Percentiles rank a stretch among this genome's conserved stretches.
These are phyloP conservation scores for Picochlorum costavermella DNA, from an alignment of 139 green algal species.

Conservation along the genomic window DNA sequence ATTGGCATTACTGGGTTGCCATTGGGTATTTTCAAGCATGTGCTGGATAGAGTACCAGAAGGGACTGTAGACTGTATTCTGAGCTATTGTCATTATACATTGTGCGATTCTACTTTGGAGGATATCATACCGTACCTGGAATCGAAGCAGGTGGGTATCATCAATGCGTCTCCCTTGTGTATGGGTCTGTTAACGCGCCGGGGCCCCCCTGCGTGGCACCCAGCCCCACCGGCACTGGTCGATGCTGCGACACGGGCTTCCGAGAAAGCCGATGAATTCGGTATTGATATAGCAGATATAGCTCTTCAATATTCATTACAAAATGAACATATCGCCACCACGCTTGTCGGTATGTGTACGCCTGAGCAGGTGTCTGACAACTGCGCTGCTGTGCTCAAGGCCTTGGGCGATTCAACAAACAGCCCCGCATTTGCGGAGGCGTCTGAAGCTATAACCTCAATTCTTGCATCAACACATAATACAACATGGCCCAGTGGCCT, in stretches of 20 bases:
- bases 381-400: conserved; percentile 41
- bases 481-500: conserved; percentile 1
- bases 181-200: conserved; percentile 87
- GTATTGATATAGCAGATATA: conserved; percentile 51
- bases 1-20: conserved; percentile 90
- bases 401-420: conserved; percentile 25
- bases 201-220: conserved; percentile 86
- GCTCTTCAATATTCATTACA: conserved; percentile 53
- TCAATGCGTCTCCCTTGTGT: conserved; percentile 73
- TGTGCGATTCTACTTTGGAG: conserved; percentile 69
- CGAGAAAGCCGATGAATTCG: conserved; percentile 22
- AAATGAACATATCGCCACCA: conserved; percentile 50
- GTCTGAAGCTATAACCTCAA: conserved; percentile 16
- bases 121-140: conserved; percentile 51
- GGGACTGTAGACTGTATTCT: conserved; percentile 77
- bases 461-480: background rate
- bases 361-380: conserved; percentile 48
- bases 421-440: conserved; percentile 33
- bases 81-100: conserved; percentile 88
- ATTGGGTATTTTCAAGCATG: conserved; percentile 59
- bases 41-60: conserved; percentile 59
- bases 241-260: conserved; percentile 44
- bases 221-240: conserved; percentile 64
- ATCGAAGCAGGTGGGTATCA: conserved; percentile 66
- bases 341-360: conserved; percentile 71